Conservation (phyloP, 306 rosid species). For the Lupinus albus region DNA sequence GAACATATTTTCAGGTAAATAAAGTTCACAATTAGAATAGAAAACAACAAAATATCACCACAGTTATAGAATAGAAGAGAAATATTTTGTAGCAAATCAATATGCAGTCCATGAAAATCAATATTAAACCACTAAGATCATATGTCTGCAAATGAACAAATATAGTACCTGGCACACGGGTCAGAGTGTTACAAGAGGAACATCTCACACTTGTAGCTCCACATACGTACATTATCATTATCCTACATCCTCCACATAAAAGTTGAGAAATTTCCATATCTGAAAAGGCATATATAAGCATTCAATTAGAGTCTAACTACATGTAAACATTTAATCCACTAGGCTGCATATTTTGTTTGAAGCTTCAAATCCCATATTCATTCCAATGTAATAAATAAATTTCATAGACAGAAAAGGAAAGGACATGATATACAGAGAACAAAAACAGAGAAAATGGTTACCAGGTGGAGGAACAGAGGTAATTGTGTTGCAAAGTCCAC, state of each 20-base stretch:
- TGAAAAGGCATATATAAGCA: constrained; percentile 43
- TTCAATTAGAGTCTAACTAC: background rate
- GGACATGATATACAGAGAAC: background rate
- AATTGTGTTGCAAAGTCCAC: constrained; percentile 82
- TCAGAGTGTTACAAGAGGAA: constrained; percentile 89
- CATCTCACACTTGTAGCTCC: constrained; percentile 97
- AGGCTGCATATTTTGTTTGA: background rate
- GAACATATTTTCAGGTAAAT: background rate
- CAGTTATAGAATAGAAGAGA: constrained; percentile 23
- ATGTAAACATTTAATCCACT: constrained; percentile 3
- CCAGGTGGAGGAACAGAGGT: constrained; percentile 92
- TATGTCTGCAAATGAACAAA: constrained; percentile 11
- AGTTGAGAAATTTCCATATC: constrained; percentile 94
- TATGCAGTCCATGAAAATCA: constrained; percentile 23
- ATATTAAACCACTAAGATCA: constrained; percentile 21
- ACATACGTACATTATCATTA: constrained; percentile 83
- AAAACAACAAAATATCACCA: constrained; percentile 33
- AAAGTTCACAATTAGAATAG: background rate
- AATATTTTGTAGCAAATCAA: constrained; percentile 18
- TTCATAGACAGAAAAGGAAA: background rate
- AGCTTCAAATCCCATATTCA: constrained; percentile 5
- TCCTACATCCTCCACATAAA: constrained; percentile 95
- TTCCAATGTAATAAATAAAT: constrained; percentile 30
- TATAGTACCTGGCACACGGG: constrained; percentile 79
- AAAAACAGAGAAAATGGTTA: constrained; percentile 34